Conservation (phyloP, 306 rosid genomes). For the Cicer bijugum region DNA sequence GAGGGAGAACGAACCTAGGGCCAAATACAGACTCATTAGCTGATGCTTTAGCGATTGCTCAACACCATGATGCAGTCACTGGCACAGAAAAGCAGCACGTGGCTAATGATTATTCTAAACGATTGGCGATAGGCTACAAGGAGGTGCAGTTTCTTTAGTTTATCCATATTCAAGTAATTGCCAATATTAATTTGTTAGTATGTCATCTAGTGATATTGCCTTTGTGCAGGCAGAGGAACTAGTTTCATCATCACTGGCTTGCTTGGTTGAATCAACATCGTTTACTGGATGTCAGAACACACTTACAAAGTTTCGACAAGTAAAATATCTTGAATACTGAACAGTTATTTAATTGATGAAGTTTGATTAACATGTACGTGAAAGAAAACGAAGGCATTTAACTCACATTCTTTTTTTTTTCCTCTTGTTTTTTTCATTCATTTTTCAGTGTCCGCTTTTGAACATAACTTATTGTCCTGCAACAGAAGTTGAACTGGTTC, state of each 20-base stretch:
- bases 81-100: conserved; percentile 92
- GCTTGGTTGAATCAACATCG: conserved; percentile 52
- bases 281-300: conserved; percentile 50
- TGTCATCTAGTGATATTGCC: conserved; percentile 34
- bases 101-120: conserved; percentile 79
- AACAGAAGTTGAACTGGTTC: conserved; percentile 68
- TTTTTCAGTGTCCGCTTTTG: conserved; percentile 59
- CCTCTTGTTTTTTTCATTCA: conserved; percentile 18
- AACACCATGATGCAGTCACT: conserved; percentile 89
- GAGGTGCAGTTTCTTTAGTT: conserved; percentile 57
- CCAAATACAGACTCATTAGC: conserved; percentile 76
- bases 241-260: conserved; percentile 71
- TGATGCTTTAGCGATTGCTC: conserved; percentile 90
- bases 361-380: background rate
- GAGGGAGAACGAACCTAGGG: conserved; percentile 61
- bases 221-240: conserved; percentile 69
- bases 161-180: conserved; percentile 37
- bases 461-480: conserved; percentile 75
- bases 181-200: conserved; percentile 3
- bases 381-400: conserved; percentile 25
- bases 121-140: conserved; percentile 74
- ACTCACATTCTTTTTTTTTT: conserved; percentile 24
- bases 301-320: conserved; percentile 69
- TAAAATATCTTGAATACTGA: conserved; percentile 45
- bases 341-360: conserved; percentile 31